Evolutionary conservation across 2,329 filamentous ascomycete genomes (phyloP).

Genomic region (Trichoderma afroharzianum): DNA sequence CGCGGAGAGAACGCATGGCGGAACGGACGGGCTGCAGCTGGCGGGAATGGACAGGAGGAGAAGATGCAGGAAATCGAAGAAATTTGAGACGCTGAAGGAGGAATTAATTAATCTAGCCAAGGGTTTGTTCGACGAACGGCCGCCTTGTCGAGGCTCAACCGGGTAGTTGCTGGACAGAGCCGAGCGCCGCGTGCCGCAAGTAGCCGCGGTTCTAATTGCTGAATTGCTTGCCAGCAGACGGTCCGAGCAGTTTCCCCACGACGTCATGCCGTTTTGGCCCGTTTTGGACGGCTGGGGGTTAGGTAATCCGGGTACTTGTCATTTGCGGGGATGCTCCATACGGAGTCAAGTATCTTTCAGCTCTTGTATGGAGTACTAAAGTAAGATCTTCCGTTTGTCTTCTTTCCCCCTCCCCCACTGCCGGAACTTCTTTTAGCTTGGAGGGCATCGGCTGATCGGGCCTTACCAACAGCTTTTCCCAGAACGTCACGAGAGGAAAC

Average conservation of each 20-base stretch:
- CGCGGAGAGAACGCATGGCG: slow-evolving; percentile 55
- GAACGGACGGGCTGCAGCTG: neutral
- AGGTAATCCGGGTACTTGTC: neutral
- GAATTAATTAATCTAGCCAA: neutral
- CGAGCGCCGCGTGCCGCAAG: slow-evolving; percentile 14
- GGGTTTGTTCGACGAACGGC: neutral
- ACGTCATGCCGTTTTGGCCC: slow-evolving; percentile 12
- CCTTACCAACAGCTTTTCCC: neutral
- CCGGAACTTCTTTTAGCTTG: neutral
- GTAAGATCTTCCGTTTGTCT: neutral
- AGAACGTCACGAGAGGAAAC: neutral
- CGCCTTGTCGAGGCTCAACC: slow-evolving; percentile 2
- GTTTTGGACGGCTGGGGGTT: neutral
- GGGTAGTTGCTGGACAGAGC: slow-evolving; percentile 1
- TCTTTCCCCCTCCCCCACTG: neutral
- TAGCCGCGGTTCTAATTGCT: slow-evolving; percentile 6
- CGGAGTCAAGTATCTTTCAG: neutral
- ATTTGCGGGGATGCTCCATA: neutral
- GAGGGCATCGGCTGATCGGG: neutral
- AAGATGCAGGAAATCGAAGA: neutral
- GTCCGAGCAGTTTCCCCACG: neutral
- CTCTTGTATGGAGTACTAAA: too few relatives aligned
- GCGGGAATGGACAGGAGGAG: neutral
- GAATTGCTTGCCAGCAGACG: neutral
- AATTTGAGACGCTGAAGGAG: slow-evolving; percentile 12